A percentile compares a stretch with the other conserved stretches of the same genome.
Evolutionary conservation across 2,329 filamentous ascomycete species (phyloP).

Genomic region (Rutstroemia sydowiana): DNA sequence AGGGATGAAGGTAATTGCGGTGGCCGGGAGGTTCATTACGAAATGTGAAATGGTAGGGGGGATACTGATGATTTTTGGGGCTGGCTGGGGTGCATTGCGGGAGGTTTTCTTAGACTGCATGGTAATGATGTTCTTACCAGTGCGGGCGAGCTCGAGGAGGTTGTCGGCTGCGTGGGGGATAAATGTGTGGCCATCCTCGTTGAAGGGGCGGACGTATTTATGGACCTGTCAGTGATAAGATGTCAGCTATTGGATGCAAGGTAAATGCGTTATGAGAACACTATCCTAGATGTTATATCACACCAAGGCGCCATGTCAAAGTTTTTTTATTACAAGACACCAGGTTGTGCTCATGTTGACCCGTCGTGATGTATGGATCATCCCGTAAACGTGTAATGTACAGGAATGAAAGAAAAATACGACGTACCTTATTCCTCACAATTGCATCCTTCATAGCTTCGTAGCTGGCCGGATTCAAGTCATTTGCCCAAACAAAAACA

Average conservation of each 20-base stretch:
- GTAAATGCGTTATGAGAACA: no score
- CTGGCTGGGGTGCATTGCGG: conserved; percentile 25
- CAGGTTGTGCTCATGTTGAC: conserved; percentile 19
- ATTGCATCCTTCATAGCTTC: conserved; percentile 64
- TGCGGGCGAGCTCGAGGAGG: conserved; percentile 42
- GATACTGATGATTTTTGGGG: conserved; percentile 42
- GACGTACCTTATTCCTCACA: conserved; percentile 66
- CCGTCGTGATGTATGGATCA: conserved; percentile 19
- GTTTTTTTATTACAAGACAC: conserved; percentile 13
- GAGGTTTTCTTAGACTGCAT: conserved; percentile 37
- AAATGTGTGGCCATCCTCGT: conserved; percentile 74
- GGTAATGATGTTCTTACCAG: conserved; percentile 46
- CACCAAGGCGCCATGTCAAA: conserved; percentile 16
- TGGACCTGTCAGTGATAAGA: conserved; percentile 39
- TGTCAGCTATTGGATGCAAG: conserved; percentile 3
- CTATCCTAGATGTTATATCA: conserved; percentile 1
- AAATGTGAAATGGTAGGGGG: conserved; percentile 83
- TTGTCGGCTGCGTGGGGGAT: conserved; percentile 62
- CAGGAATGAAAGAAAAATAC: neutral
- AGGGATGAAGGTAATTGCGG: conserved; percentile 74
- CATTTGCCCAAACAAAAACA: conserved; percentile 94
- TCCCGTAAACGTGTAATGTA: conserved; percentile 5
- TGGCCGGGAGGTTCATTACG: conserved; percentile 95
- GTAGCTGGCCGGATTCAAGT: conserved; percentile 88
- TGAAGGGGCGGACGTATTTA: conserved; percentile 70